Evolutionary conservation across 192 early-diverging fungal genomes (phyloP), one percentile per base, ranked within the genome.

Genomic region (Cladochytrium replicatum): DNA sequence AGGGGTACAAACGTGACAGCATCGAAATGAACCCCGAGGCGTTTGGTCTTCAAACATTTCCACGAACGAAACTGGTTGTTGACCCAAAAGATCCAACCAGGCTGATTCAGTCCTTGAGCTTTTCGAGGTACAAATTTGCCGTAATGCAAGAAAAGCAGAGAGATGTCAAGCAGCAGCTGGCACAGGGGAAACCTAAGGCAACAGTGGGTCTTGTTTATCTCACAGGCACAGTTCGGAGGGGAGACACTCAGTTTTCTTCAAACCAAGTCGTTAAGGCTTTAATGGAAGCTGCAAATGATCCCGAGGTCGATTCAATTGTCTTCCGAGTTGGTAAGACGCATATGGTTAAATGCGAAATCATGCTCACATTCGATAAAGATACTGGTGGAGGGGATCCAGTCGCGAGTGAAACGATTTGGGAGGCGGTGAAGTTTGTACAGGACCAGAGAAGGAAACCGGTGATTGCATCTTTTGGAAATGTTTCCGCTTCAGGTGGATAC

Each of bases 181-280:
- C n/a, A n/a, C n/a, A n/a, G 19, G 34, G 29, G 27, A 17, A 32
- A 2, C 37, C 38, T 26, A 19, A 27, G 2, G 46, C 64, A 27
- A 76, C 64, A 6, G 75, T 85, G n/a, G 81, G 75, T n/a, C 46
- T 85, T 4, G 77, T 85, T 0, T 77, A 83, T 51, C 38, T 85
- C 15, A 31, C 60, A 11, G 83, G 81, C 39, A 53, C 41, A 15
- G 83, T 85, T 44, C 65, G 58, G 46, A 49, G 78, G 17, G 66
- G 66, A 23, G 63, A 63, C 8, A 55, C 57, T 4, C 9, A 51
- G 5, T 64, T 64, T 56, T 73, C 71, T 21, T 63, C 67, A 28
- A 60, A 60, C 39, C 40, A 58, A 4, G 55, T 83, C 21, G 62
- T 69, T 6, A 68, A 63, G 23, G 64, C 74, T 3, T 54, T 80